phyloP scores from a whole-genome alignment of 2,329 filamentous ascomycete species.

The Colletotrichum cereale region DNA sequence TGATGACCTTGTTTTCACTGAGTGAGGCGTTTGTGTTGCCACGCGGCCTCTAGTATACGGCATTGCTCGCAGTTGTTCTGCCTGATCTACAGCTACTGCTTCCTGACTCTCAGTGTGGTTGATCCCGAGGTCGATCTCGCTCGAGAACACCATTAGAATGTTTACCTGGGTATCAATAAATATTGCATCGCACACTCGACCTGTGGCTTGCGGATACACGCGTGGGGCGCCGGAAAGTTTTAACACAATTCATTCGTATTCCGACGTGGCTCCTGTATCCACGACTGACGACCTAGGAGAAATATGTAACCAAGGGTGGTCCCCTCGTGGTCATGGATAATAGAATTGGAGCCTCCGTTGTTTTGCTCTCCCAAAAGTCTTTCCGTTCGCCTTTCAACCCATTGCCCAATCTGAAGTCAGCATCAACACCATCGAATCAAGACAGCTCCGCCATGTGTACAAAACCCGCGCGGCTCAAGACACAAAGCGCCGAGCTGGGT shows the following conservation, averaged over 20 bases:
- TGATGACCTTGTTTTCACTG: not conserved
- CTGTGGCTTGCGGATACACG: not conserved
- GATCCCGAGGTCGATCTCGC: no score
- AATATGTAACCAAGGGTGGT: not conserved
- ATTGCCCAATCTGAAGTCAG: constrained; percentile 35
- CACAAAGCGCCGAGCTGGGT: not conserved
- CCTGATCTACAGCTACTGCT: not conserved
- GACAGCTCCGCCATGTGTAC: constrained; percentile 1
- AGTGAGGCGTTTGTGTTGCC: no score
- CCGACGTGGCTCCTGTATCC: constrained; percentile 25
- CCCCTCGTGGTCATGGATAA: constrained; percentile 15
- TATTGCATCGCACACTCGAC: not conserved
- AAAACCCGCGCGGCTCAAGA: not conserved
- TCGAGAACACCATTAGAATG: not conserved
- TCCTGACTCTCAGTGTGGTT: not conserved
- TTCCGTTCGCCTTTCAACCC: constrained; percentile 37
- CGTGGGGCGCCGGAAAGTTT: no score
- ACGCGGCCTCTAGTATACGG: not conserved
- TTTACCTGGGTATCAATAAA: not conserved
- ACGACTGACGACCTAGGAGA: constrained; percentile 24
- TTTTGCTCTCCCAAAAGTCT: constrained; percentile 35
- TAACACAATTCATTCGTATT: constrained; percentile 11
- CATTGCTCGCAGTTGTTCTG: not conserved
- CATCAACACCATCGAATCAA: constrained; percentile 31
- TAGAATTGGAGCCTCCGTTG: constrained; percentile 26